These are phyloP conservation scores for Isatis lusitanica DNA, from an alignment of 441 rosid species.

Conservation along the genomic window DNA sequence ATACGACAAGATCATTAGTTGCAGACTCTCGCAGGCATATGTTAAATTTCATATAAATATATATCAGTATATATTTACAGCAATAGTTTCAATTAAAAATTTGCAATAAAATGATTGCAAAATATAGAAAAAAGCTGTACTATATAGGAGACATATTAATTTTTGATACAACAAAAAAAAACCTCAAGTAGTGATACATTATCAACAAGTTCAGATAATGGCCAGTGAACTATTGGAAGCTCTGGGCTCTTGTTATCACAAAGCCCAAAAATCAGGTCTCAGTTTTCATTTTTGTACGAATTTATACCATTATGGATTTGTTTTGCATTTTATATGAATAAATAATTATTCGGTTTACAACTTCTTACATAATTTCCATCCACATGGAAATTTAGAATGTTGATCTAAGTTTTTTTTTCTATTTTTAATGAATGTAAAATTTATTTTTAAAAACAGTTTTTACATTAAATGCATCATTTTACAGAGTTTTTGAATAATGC, in stretches of 20 bases:
- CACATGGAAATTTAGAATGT: no score
- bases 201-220: neutral
- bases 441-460: no score
- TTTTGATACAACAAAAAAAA: neutral
- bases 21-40: constrained; percentile 14
- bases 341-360: no score
- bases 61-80: neutral
- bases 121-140: neutral
- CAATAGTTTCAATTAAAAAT: neutral
- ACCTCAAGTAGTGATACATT: neutral
- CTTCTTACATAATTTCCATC: no score
- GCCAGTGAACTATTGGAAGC: neutral
- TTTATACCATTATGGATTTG: no score
- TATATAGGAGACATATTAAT: neutral
- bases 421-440: no score
- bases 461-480: no score
- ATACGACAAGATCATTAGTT: constrained; percentile 31
- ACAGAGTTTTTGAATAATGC: no score
- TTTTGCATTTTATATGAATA: no score
- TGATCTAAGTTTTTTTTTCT: no score
- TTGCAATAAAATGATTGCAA: neutral
- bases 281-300: neutral
- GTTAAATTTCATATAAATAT: neutral
- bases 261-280: neutral
- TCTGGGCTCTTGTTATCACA: neutral